Evolutionary conservation across 306 rosid genomes (phyloP), one percentile per base, ranked within the genome.

Genomic region (Cicer judaicum): DNA sequence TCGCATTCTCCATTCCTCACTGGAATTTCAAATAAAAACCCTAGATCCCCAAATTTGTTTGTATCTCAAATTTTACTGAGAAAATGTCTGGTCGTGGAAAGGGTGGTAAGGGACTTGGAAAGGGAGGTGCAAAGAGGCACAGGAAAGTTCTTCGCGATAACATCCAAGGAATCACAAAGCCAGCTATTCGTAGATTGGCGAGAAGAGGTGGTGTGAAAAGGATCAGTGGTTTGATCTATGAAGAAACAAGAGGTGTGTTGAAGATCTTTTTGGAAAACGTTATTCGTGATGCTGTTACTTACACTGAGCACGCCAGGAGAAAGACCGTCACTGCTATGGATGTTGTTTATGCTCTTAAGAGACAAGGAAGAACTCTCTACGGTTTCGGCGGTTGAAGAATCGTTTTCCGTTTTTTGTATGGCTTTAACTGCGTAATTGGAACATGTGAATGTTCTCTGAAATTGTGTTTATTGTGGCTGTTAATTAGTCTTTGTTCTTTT

Each of bases 61-160:
- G 7, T 8, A 5, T 16, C 24, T 1, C 6, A 5, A 21, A 18
- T 10, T 36, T 10, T 34, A 9, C 9, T 0, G 19, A 0, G 19
- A 66, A 66, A 43, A 76, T 76, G 74, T 76, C 80, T 0, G 80
- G 81, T 3, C 78, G 84, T 5, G 84, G 84, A 18, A 81, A 81
- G 6, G 81, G 81, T 4, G 84, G 84, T 0, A 75, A 75, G 74
- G 84, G 84, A 19, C 42, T 66, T 0, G 83, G 83, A 11, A 79
- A 79, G 46, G 79, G 83, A 38, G 83, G 83, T 4, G 83, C 83
- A 1, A 79, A 79, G 80, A 68, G 84, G 47, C 84, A 80, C 55
- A 72, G 84, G 11, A 80, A 80, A 1, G 80, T 80, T 10, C 77
- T 80, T 0, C 77, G 80, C 1, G 80, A 80, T 1, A 80, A 80